Base-by-base conservation (phyloP, 306 rosid species). In the Vigna reflexopilosa region DNA sequence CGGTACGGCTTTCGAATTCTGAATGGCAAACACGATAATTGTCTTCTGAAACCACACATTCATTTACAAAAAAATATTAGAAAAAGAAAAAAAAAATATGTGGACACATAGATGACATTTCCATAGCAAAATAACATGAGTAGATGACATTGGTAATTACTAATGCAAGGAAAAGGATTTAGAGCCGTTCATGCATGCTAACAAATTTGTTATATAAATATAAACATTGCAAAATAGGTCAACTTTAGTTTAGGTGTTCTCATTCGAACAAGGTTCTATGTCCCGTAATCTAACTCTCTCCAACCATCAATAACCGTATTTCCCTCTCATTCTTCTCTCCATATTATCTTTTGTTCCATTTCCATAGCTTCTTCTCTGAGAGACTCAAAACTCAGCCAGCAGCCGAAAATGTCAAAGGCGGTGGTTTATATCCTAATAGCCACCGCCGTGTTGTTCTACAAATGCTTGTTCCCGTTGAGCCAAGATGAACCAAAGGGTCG, bases 361-460 rank as follows among this genome's bases (percentile, higher is more conserved):
- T 34, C 19, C 36, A n/a, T 47, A 26, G 38, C 56, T 36, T 34
- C 58, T 42, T 51, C 68, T 45, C 16, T n/a, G 47, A 42, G 19
- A 67, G 55, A 45, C 57, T 30, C 44, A 12, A 44, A 58, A 74
- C 26, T 36, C 72, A 42, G 42, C 2, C 6, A 20, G 2, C 58
- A 32, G 2, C 59, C 2, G 9, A 56, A 57, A 56, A 93, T 93
- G 97, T 83, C 87, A 32, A 93, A 84, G 93, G 91, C 81, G 87
- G 97, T 88, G 91, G 92, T 86, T 73, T 87, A 78, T 65, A 28
- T 30, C 67, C 48, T 91, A 12, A 36, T 81, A 51, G 85, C 90
- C 89, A 77, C 91, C 87, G 92, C 90, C 93, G 47, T 83, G 57
- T 47, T 90, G 77, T 48, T 81, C 72, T 66, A 88, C 69, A 34